phyloP scores from a whole-genome alignment of 1,284 basidiomycete genomes.

The Ustilago bromivora region DNA sequence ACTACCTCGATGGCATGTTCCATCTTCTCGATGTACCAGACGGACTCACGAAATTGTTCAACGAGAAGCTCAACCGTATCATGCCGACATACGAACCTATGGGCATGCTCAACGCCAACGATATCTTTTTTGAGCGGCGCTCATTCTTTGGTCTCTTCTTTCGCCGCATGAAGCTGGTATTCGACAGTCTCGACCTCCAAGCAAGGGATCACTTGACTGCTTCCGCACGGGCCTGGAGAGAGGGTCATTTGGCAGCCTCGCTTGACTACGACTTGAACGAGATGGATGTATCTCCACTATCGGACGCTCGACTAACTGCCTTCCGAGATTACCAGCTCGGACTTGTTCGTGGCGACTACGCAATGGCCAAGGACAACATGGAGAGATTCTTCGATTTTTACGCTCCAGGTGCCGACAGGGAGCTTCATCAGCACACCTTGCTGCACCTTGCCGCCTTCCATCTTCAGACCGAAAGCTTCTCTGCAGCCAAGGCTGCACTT shows the following conservation, averaged over 20 bases:
- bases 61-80: constrained; percentile 47
- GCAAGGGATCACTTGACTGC: constrained; percentile 30
- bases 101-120: constrained; percentile 36
- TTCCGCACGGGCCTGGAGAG: constrained; percentile 35
- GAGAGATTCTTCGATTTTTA: constrained; percentile 53
- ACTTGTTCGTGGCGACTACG: constrained; percentile 43
- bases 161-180: constrained; percentile 41
- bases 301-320: constrained; percentile 32
- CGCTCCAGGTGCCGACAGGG: constrained; percentile 50
- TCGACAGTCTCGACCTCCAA: constrained; percentile 50
- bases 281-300: neutral
- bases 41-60: constrained; percentile 48
- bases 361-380: constrained; percentile 49
- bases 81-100: constrained; percentile 46
- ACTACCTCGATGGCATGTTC: constrained; percentile 46
- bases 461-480: constrained; percentile 32
- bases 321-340: constrained; percentile 46
- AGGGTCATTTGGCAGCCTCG: neutral
- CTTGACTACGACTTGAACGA: neutral
- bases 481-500: constrained; percentile 41
- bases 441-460: constrained; percentile 47
- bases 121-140: constrained; percentile 47
- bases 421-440: constrained; percentile 51
- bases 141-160: constrained; percentile 55
- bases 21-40: constrained; percentile 40